Conservation (phyloP, 306 rosid genomes). For the Quercus alba region DNA sequence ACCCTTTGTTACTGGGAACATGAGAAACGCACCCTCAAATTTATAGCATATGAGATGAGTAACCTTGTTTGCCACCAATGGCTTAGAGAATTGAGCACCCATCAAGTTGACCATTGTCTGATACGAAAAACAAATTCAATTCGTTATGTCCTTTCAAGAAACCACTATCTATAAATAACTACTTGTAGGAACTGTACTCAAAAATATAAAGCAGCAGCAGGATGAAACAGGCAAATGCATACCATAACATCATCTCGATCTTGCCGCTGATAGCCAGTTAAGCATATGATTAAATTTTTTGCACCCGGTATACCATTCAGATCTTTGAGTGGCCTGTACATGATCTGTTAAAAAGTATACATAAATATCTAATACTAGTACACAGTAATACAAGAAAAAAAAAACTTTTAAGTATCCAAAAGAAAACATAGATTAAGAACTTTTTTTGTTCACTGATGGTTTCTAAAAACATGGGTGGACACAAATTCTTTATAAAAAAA, state of each 20-base stretch:
- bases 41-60: slow-evolving; percentile 96
- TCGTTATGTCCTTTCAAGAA: not conserved
- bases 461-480: slow-evolving; percentile 1
- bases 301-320: slow-evolving; percentile 81
- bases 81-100: slow-evolving; percentile 88
- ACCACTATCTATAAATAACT: not conserved
- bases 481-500: not conserved
- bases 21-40: slow-evolving; percentile 70
- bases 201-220: not conserved
- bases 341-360: slow-evolving; percentile 50
- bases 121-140: slow-evolving; percentile 9
- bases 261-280: slow-evolving; percentile 91
- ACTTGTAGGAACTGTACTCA: not conserved
- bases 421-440: not conserved
- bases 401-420: not conserved
- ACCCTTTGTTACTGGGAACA: not conserved
- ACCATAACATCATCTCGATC: slow-evolving; percentile 96
- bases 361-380: not conserved
- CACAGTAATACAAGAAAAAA: not conserved
- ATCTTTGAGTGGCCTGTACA: slow-evolving; percentile 74
- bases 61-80: slow-evolving; percentile 82
- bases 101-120: slow-evolving; percentile 83
- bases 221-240: not conserved
- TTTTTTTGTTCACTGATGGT: not conserved
- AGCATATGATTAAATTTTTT: slow-evolving; percentile 54